Base-by-base conservation (phyloP, 305 asterid genomes). In the Andrographis paniculata region DNA sequence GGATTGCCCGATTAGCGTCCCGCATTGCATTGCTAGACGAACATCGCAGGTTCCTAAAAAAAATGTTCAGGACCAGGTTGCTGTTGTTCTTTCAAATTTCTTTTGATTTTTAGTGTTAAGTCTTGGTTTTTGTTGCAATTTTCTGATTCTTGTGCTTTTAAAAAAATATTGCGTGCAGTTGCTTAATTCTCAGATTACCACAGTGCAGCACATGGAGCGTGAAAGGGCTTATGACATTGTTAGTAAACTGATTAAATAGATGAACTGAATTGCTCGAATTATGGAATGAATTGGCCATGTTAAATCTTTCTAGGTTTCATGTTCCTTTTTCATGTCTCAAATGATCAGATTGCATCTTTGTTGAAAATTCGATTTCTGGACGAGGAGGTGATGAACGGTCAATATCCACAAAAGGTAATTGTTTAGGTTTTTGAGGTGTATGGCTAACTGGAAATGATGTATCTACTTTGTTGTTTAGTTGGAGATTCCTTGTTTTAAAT, bases 171-270 rank as follows among this genome's bases (percentile, higher is more conserved):
- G 64, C 30, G 17, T 71, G 74, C 72, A 89, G 98, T 52, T 76
- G 59, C 87, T 89, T 56, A 80, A 91, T 77, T 80, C 94, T 62
- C 95, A 80, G 83, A 93, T 86, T 58, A 78, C 96, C 1, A 83
- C 96, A 12, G 80, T 71, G 42, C 99, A 91, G 64, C 93, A 91
- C 65, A 64, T 91, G 75, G 99, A 91, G 62, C 83, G 99, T 4
- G 99, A 91, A 64, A 83, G 86, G 70, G 95, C 99, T 50, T 91
- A 91, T 71, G 99, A 91, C 66, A 73, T 80, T 70, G 96, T 91
- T 61, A 77, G 94, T 77, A 16, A 46, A 33, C 14, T 14, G 33
- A 36, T 53, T 55, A 37, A 22, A 18, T 14, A 14, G 20, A 30
- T 48, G 19, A 60, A 28, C 20, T 42, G 11, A 40, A 19, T 23